Evolutionary conservation across 257 asterid genomes (phyloP).

Genomic region (Linaria vulgaris): DNA sequence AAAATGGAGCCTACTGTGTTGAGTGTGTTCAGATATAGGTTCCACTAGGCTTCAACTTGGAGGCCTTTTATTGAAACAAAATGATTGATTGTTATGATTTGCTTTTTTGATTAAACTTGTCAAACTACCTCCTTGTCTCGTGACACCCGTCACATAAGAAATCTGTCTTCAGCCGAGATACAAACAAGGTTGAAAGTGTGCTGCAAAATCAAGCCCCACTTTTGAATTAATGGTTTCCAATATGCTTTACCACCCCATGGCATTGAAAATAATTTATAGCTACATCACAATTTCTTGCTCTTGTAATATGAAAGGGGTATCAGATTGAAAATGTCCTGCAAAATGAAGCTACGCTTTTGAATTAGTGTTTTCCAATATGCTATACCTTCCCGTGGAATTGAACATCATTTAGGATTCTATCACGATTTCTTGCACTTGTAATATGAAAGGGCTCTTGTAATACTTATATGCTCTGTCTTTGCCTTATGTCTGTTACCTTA

Average conservation of each 20-base stretch:
- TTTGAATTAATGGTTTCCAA: constrained; percentile 4
- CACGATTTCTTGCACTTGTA: too few relatives aligned
- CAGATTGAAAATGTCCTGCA: too few relatives aligned
- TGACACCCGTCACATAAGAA: neutral
- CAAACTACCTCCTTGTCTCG: neutral
- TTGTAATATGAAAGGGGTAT: too few relatives aligned
- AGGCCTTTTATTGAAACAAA: neutral
- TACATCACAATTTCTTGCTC: too few relatives aligned
- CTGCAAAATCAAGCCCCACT: constrained; percentile 1
- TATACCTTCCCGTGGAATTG: neutral
- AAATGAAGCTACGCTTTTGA: too few relatives aligned
- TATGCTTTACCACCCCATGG: too few relatives aligned
- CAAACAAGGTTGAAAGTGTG: too few relatives aligned
- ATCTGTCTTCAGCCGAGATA: neutral
- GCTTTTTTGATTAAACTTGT: neutral
- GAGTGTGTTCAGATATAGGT: too few relatives aligned
- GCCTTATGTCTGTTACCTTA: constrained; percentile 14
- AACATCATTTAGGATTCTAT: too few relatives aligned
- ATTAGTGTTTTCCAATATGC: too few relatives aligned
- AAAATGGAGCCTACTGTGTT: neutral
- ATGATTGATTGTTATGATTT: neutral
- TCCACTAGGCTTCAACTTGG: neutral
- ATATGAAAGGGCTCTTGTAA: too few relatives aligned
- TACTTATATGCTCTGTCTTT: constrained; percentile 19
- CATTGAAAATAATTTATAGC: too few relatives aligned